Evolutionary conservation across 2,329 filamentous ascomycete species (phyloP).

Genomic region (Ramularia collo-cygni): DNA sequence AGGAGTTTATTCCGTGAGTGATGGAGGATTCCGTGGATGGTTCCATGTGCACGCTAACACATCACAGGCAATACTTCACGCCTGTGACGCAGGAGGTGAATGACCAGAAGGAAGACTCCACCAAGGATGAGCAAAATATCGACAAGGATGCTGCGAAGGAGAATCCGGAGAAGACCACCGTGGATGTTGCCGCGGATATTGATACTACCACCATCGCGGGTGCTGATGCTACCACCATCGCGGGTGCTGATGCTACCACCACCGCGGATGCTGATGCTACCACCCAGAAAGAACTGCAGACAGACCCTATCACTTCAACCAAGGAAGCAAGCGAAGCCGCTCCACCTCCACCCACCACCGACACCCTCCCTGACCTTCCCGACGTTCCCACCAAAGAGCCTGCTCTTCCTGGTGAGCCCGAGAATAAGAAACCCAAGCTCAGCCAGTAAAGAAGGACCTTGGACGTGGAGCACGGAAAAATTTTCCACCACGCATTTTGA

Average conservation of each 20-base stretch:
- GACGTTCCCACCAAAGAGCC: conserved; percentile 44
- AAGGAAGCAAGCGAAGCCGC: conserved; percentile 3
- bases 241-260: too few species aligned
- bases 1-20: conserved; percentile 64
- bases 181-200: not conserved
- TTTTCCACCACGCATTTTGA: too few species aligned
- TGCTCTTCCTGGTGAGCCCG: conserved; percentile 36
- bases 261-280: too few species aligned
- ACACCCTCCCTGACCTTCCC: conserved; percentile 38
- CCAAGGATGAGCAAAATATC: not conserved
- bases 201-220: too few species aligned
- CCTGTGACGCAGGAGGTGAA: conserved; percentile 1
- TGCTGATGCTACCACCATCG: too few species aligned
- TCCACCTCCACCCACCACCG: conserved; percentile 11
- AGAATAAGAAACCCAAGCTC: conserved; percentile 43
- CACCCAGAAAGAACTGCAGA: too few species aligned
- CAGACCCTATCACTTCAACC: conserved; percentile 4
- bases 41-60: conserved; percentile 1
- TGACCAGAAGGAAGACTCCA: not conserved
- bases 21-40: too few species aligned
- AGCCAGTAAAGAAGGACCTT: conserved; percentile 1
- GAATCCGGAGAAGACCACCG: not conserved
- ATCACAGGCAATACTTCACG: conserved; percentile 43
- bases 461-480: not conserved
- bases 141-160: not conserved